These are phyloP conservation scores for Hymenoscyphus occultus DNA, from an alignment of 2,329 filamentous ascomycete genomes.

Conservation along the genomic window DNA sequence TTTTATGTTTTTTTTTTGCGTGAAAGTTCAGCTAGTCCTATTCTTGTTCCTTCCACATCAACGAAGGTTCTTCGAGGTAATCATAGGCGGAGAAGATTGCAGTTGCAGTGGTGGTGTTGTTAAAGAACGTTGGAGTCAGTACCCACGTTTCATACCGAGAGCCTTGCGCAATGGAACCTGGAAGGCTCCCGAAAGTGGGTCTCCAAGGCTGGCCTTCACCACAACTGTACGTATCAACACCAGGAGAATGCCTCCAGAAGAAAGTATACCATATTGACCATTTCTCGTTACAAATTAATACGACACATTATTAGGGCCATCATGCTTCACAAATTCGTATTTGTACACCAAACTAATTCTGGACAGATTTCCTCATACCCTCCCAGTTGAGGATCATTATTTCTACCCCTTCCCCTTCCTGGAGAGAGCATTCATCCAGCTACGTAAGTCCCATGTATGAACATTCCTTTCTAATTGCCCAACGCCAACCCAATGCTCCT, in stretches of 20 bases:
- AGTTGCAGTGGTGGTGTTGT: not conserved
- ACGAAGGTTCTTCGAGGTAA: not conserved
- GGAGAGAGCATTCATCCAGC: not conserved
- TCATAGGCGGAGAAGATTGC: not conserved
- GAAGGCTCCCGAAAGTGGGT: too few relatives aligned
- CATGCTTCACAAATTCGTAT: not conserved
- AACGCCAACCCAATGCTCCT: slow-evolving; percentile 32
- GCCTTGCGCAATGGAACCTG: not conserved
- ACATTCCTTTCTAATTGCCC: slow-evolving; percentile 25
- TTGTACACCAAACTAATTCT: not conserved
- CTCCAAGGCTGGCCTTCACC: too few relatives aligned
- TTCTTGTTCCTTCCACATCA: not conserved
- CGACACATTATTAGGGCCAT: not conserved
- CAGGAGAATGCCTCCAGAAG: too few relatives aligned
- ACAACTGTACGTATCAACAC: too few relatives aligned
- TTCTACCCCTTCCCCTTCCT: not conserved
- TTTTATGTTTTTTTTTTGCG: slow-evolving; percentile 1
- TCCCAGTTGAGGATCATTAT: not conserved
- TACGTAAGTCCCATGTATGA: slow-evolving; percentile 16
- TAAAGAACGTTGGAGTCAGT: not conserved
- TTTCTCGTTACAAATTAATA: not conserved
- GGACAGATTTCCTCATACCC: not conserved
- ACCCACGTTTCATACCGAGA: not conserved
- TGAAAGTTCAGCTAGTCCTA: not conserved
- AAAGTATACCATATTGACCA: too few relatives aligned